Base-by-base conservation (phyloP, 2,329 filamentous ascomycete species). In the Cytospora mali region DNA sequence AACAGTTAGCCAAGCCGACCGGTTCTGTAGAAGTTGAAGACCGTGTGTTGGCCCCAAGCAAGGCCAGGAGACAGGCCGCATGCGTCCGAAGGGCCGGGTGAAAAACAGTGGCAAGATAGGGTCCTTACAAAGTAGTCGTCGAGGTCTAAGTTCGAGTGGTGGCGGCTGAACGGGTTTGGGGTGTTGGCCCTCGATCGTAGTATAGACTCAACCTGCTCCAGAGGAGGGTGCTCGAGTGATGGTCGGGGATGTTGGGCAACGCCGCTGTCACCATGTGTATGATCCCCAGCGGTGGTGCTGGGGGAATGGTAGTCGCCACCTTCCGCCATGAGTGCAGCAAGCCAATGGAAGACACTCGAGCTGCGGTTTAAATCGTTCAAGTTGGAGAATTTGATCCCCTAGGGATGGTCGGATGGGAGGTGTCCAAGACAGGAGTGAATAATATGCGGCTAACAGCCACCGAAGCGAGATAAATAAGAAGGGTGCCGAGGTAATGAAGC, bases 101-200 rank as follows among this genome's bases (percentile, higher is more conserved):
- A 29, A 7, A 6, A 53, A 16, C 13, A 14, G 23, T 10, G 14
- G 6, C 28, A 5, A 3, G 23, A 11, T 14, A 27, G 11, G 25
- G n/a, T n/a, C 57, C 76, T 53, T 71, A 80, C 77, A 68, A 81
- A 81, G 66, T 81, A 81, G 65, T 78, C 77, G 62, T 80, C 78
- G 3, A 80, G 63, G 59, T 80, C 78, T 27, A 80, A 54, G 7
- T 69, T 71, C 0, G 70, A 70, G 54, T 71, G 73, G 48, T 72
- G 71, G 7, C 69, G 68, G 55, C 69, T 69, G 61, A 73, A 74
- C 9, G 71, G 72, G 10, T 73, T 73, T 4, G 69, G 69, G 1
- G 69, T 69, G 49, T 69, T 65, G 39, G 68, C 64, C 6, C 68
- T 67, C 0, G 73, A 71, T 5, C 70, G 71, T 31, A 69, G 63